Evolutionary conservation across 164 flowering plant species (phyloP).

Genomic region (Vitis amurensis): DNA sequence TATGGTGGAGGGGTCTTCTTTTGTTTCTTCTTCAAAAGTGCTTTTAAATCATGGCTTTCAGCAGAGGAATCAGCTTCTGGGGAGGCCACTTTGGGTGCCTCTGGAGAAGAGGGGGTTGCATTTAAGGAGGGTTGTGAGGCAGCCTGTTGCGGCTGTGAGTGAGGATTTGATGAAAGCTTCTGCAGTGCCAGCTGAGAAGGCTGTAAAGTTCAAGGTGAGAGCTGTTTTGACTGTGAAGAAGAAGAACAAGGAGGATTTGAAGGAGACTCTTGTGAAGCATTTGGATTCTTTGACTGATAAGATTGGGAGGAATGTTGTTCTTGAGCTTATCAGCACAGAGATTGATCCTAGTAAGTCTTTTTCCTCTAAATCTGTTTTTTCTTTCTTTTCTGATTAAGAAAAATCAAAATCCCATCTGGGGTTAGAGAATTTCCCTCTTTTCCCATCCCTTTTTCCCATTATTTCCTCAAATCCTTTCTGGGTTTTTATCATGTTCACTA

Average conservation of each 20-base stretch:
- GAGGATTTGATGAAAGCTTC: constrained; percentile 53
- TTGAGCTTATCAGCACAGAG: constrained; percentile 75
- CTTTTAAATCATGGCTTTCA: constrained; percentile 6
- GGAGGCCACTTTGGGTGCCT: constrained; percentile 22
- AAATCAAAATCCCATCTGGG: too few relatives aligned
- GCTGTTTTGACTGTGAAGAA: constrained; percentile 81
- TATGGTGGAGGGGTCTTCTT: constrained; percentile 41
- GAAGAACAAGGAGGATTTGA: constrained; percentile 82
- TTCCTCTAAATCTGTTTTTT: neutral
- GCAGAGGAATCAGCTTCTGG: constrained; percentile 23
- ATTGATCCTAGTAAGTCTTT: constrained; percentile 74
- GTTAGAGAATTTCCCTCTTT: too few relatives aligned
- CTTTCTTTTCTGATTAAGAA: neutral
- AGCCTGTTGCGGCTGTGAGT: constrained; percentile 60
- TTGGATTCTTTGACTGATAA: constrained; percentile 76
- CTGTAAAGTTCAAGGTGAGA: constrained; percentile 73
- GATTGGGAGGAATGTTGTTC: constrained; percentile 76
- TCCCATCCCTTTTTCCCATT: too few relatives aligned
- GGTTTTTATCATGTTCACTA: neutral
- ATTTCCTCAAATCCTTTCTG: neutral
- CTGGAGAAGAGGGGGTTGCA: constrained; percentile 13
- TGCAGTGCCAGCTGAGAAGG: constrained; percentile 30
- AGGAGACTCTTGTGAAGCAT: constrained; percentile 60
- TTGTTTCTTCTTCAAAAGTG: constrained; percentile 35
- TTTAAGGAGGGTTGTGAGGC: constrained; percentile 18